Base-by-base conservation (phyloP, 495 filamentous ascomycete species). In the Hyaloscypha hepaticicola region DNA sequence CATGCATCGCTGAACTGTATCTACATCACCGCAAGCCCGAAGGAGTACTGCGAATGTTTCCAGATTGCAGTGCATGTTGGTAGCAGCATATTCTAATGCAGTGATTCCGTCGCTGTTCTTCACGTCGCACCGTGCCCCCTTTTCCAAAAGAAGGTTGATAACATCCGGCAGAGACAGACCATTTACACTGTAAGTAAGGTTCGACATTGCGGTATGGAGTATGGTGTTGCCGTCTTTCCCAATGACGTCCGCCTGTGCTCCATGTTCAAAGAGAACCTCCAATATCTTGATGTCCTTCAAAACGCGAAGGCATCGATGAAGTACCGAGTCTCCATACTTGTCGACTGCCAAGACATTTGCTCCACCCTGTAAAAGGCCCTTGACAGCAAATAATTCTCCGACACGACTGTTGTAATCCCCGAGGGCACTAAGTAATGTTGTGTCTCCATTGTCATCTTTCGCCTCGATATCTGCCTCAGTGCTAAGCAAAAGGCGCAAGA, bases 401-500 rank as follows among this genome's bases (percentile, higher is more conserved):
- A 60, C 3, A 16, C 1, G 16, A 45, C 16, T 0, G 38, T 45
- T 45, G 38, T 3, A 16, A 45, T 45, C 38, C 19, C 5, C 3
- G 7, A 72, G 61, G 4, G 49, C 25, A 21, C 52, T 26, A n/a
- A 34, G 34, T 24, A 50, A 1, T 26, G 19, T 6, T 0, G 50
- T 45, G 9, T 66, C 63, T 9, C 70, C 69, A 63, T 53, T 1
- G 7, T 27, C 38, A 41, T 62, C 60, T 59, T 52, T 62, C 25
- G 25, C 59, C 52, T 63, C 62, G 3, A 69, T n/a, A 41, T 72
- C 53, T 3, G 76, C 77, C 6, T 75, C 75, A n/a, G 72, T 69
- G 3, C 70, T 22, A 3, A 80, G 69, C 0, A 81, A 67, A 1
- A 80, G 50, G 59, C 2, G 29, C 55, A 24, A 77, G 73, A 6